Percentiles rank a stretch among this genome's conserved stretches.
phyloP scores from a whole-genome alignment of 2,329 filamentous ascomycete genomes.

The Coniochaeta sp. region DNA sequence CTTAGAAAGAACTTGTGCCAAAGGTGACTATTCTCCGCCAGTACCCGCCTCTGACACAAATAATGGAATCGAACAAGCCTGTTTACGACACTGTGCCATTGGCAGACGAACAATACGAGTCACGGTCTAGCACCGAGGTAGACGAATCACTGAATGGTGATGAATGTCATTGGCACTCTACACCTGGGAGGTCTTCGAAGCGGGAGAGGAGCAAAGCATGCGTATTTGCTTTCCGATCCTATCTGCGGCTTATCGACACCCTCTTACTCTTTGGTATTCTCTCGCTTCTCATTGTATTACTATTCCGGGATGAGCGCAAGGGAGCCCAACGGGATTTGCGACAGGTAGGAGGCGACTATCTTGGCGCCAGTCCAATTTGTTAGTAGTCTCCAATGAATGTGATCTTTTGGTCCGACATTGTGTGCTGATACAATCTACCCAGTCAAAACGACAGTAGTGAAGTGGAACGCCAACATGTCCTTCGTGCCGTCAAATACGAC shows the following conservation, averaged over 20 bases:
- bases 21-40: no score
- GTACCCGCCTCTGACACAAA: neutral
- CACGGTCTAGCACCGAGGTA: constrained; percentile 23
- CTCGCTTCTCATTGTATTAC: constrained; percentile 15
- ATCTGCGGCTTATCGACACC: constrained; percentile 24
- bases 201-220: constrained; percentile 5
- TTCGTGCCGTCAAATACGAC: constrained; percentile 29
- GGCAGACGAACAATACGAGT: constrained; percentile 20
- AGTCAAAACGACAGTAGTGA: constrained; percentile 29
- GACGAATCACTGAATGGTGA: constrained; percentile 25
- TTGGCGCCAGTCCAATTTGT: constrained; percentile 27
- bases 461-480: constrained; percentile 28
- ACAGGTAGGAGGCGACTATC: constrained; percentile 31
- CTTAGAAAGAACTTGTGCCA: no score
- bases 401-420: neutral
- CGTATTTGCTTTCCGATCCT: constrained; percentile 12
- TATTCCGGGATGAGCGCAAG: constrained; percentile 9
- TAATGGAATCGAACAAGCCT: constrained; percentile 10
- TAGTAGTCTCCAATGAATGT: constrained; percentile 5
- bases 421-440: constrained; percentile 4
- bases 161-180: constrained; percentile 19
- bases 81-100: constrained; percentile 16
- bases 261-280: constrained; percentile 23
- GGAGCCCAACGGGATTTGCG: constrained; percentile 6
- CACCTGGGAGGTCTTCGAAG: neutral